These are phyloP conservation scores for Penicillium sp. DNA, from an alignment of 2,329 filamentous ascomycete species.

Conservation along the genomic window DNA sequence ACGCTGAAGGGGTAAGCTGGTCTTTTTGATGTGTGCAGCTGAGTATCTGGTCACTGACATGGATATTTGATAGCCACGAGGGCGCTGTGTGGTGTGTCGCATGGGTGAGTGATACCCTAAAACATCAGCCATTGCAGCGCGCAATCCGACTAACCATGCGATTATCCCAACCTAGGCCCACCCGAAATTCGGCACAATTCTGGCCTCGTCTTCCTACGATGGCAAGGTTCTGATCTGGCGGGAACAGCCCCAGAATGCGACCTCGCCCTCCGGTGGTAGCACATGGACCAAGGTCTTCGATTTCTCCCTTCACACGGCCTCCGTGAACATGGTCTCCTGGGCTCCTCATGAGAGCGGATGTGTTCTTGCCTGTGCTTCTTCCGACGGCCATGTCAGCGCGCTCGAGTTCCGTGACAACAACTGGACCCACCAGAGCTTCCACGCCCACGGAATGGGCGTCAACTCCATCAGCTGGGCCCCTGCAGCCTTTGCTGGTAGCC, in stretches of 20 bases:
- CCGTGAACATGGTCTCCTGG: conserved; percentile 96
- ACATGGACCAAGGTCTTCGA: conserved; percentile 87
- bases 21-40: not conserved
- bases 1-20: conserved; percentile 80
- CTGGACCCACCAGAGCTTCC: conserved; percentile 86
- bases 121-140: not conserved
- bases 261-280: conserved; percentile 47
- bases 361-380: conserved; percentile 89
- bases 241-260: conserved; percentile 61
- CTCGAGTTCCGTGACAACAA: conserved; percentile 96
- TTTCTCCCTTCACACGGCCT: conserved; percentile 89
- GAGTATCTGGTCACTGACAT: conserved; percentile 10
- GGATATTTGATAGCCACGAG: conserved; percentile 67
- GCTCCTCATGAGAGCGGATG: conserved; percentile 96
- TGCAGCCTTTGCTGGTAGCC: conserved; percentile 75
- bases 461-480: conserved; percentile 97
- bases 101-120: conserved; percentile 60
- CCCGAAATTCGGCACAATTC: conserved; percentile 96
- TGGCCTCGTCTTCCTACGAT: conserved; percentile 93
- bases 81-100: conserved; percentile 97
- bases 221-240: conserved; percentile 99
- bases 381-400: conserved; percentile 88
- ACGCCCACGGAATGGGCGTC: conserved; percentile 88
- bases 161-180: conserved; percentile 60
- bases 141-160: conserved; percentile 11